Evolutionary conservation across 192 early-diverging fungal genomes (phyloP).

Genomic region (Funneliformis mosseae): DNA sequence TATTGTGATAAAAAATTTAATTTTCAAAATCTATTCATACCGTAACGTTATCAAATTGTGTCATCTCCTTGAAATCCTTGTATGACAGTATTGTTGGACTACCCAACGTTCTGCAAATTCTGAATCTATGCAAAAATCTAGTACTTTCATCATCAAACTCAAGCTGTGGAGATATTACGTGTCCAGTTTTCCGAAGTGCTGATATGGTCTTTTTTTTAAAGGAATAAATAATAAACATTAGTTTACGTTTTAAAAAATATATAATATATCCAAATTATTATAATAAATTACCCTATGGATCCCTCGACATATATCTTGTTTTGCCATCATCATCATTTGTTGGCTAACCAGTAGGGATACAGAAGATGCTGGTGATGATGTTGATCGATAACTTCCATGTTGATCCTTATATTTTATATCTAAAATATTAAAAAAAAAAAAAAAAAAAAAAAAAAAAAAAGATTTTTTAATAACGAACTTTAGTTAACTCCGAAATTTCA

Average conservation of each 20-base stretch:
- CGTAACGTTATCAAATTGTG: slow-evolving; percentile 12
- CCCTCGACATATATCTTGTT: slow-evolving; percentile 33
- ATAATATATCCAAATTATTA: not conserved
- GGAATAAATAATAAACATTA: not conserved
- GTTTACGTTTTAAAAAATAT: not conserved
- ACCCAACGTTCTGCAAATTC: slow-evolving; percentile 26
- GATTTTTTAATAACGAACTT: not conserved
- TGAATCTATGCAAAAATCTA: slow-evolving; percentile 29
- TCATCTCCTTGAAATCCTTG: slow-evolving; percentile 26
- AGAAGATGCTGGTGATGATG: not conserved
- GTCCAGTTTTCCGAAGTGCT: slow-evolving; percentile 26
- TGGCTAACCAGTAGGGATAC: slow-evolving; percentile 16
- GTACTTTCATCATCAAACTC: slow-evolving; percentile 32
- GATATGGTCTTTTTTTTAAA: slow-evolving; percentile 20
- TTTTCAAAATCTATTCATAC: not conserved
- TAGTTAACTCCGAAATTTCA: not conserved
- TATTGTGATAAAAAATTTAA: not conserved
- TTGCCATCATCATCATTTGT: slow-evolving; percentile 9
- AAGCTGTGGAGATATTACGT: not conserved
- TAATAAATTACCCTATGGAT: slow-evolving; percentile 23
- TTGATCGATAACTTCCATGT: not conserved
- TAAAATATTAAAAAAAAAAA: not conserved
- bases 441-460: too few species aligned
- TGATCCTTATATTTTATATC: slow-evolving; percentile 20
- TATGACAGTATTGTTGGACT: slow-evolving; percentile 26